Conservation (phyloP, 192 early-diverging fungal genomes). For the Backusella sp. region DNA sequence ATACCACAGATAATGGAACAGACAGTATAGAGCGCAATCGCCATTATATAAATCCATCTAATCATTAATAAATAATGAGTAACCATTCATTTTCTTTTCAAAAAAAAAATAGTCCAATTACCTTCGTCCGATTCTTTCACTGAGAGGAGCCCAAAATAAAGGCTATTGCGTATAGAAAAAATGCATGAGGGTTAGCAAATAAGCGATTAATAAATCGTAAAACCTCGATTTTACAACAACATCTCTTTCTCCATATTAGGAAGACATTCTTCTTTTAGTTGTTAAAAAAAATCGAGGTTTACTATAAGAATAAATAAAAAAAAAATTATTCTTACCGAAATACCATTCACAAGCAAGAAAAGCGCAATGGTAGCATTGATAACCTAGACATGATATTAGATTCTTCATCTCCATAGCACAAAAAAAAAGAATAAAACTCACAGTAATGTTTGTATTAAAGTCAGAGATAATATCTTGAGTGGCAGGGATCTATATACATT, state of each 20-base stretch:
- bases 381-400: background rate
- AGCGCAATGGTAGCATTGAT: slow-evolving; percentile 28
- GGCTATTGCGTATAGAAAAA: slow-evolving; percentile 3
- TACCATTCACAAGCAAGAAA: slow-evolving; percentile 17
- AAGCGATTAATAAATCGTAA: background rate
- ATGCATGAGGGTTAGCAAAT: background rate
- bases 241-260: background rate
- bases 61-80: background rate
- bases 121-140: slow-evolving; percentile 28
- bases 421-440: background rate
- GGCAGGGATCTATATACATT: slow-evolving; percentile 15
- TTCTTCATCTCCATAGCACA: background rate
- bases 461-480: slow-evolving; percentile 5
- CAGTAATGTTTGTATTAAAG: slow-evolving; percentile 18
- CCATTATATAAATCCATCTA: slow-evolving; percentile 35
- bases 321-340: background rate
- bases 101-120: background rate
- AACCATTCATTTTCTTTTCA: background rate
- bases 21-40: slow-evolving; percentile 26
- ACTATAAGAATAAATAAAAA: background rate
- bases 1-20: slow-evolving; percentile 29
- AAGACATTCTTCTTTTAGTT: background rate
- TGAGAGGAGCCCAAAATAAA: slow-evolving; percentile 27
- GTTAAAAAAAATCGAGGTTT: background rate
- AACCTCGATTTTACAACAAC: background rate